A percentile compares a stretch with the other conserved stretches of the same genome.
Evolutionary conservation across 1,284 basidiomycete species (phyloP).

Genomic region (Cerrena zonata): DNA sequence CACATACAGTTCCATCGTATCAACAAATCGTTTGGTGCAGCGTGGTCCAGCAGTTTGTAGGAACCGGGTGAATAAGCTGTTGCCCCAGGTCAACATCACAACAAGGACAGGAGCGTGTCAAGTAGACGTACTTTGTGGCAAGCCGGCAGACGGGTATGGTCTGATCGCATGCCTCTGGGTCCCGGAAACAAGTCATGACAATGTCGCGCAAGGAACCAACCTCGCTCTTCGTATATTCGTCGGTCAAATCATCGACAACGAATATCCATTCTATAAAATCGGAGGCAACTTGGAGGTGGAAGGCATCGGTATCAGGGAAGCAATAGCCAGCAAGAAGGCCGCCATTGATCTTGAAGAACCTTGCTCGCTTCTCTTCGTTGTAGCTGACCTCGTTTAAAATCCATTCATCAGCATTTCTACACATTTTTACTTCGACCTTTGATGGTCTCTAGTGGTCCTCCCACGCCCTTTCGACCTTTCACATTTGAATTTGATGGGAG

Average conservation of each 20-base stretch:
- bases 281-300: constrained; percentile 53
- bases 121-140: constrained; percentile 44
- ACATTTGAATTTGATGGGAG: no score
- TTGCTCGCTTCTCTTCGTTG: constrained; percentile 42
- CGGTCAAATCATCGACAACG: constrained; percentile 35
- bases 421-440: no score
- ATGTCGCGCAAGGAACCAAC: constrained; percentile 27
- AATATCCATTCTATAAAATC: constrained; percentile 37
- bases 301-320: constrained; percentile 49
- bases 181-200: constrained; percentile 35
- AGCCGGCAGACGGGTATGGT: constrained; percentile 37
- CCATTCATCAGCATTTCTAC: constrained; percentile 57
- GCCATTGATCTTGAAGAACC: constrained; percentile 54
- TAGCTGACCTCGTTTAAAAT: constrained; percentile 43
- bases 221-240: constrained; percentile 29
- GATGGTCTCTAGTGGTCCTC: no score
- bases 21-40: constrained; percentile 31
- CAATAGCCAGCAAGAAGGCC: constrained; percentile 63
- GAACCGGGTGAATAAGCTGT: background rate
- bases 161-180: constrained; percentile 18
- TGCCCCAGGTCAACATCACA: background rate
- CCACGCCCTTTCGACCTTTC: no score
- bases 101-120: no score
- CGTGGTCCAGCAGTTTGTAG: constrained; percentile 11
- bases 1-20: constrained; percentile 33